Evolutionary conservation across 2,329 filamentous ascomycete genomes (phyloP).

Genomic region (Zarea fungicola): DNA sequence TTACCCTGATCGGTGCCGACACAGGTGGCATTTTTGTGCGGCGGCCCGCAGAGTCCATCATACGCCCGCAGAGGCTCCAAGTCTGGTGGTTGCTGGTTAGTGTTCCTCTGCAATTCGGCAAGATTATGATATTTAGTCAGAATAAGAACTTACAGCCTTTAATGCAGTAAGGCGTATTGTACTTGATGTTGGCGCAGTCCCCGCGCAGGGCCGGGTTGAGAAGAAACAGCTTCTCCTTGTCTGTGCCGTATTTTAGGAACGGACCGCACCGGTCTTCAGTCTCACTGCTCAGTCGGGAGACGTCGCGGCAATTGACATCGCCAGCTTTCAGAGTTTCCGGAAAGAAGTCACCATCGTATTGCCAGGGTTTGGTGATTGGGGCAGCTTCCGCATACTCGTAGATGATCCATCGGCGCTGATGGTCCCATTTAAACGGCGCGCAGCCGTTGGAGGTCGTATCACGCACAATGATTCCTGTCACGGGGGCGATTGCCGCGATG

Average conservation of each 20-base stretch:
- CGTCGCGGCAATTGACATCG: conserved; percentile 20
- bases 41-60: conserved; percentile 27
- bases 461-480: conserved; percentile 3
- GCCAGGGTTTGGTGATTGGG: not conserved
- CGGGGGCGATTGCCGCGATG: conserved; percentile 3
- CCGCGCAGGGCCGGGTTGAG: conserved; percentile 24
- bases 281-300: conserved; percentile 18
- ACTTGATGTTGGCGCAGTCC: conserved; percentile 25
- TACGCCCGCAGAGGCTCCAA: conserved; percentile 21
- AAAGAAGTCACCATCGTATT: not conserved
- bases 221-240: conserved; percentile 21
- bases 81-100: conserved; percentile 14
- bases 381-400: not conserved
- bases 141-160: conserved; percentile 22
- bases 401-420: not conserved
- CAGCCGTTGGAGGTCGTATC: not conserved
- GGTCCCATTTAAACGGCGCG: conserved; percentile 1
- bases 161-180: conserved; percentile 25
- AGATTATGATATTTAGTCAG: too few species aligned
- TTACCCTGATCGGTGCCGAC: conserved; percentile 20
- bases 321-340: conserved; percentile 4
- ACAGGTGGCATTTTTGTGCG: conserved; percentile 28
- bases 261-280: conserved; percentile 5
- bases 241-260: conserved; percentile 15
- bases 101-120: not conserved